Base-by-base conservation (phyloP, 2,329 filamentous ascomycete species). In the Hypoxylon sp. region DNA sequence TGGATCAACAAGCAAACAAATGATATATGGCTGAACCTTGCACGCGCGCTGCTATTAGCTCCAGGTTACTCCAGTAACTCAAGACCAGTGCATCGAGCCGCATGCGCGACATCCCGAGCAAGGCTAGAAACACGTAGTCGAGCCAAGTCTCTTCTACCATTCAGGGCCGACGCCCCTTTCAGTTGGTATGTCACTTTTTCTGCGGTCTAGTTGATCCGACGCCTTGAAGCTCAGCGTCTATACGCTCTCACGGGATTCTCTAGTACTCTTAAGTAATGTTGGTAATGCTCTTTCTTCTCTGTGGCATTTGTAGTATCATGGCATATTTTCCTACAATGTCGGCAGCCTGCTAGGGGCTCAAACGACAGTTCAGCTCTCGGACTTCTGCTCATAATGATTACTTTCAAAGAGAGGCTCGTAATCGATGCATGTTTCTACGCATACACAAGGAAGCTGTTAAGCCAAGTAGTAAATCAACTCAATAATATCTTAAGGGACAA, bases 21-120 rank as follows among this genome's bases (percentile, higher is more conserved):
- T 22, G 35, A 26, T 29, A n/a, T 10, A 22, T 42, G 39, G 8
- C 35, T 17, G 31, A 54, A 39, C 35, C 35, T 54, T 54, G 52
- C 8, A 39, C 19, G 11, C 14, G 29, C 35, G 37, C 35, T 11
- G 35, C 35, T 37, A 26, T 29, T 54, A 42, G 51, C 35, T 54
- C 22, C 39, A 19, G 22, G 6, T 39, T 24, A 14, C 50, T 14
- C 37, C 22, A 50, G 35, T 14, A 37, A 14, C 24, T n/a, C 10
- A 33, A 11, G 10, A 10, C 24, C 8, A n/a, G 35, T 31, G 35
- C 4, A 42, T 44, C 22, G 10, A 50, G 47, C 14, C 24, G 29
- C 14, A 29, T 29, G 26, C n/a, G 31, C 4, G 14, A 48, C 13
- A 39, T 39, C 35, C 35, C 35, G 14, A 39, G 39, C 19, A 9